These are phyloP conservation scores for Arachis hypogaea DNA, from an alignment of 306 rosid species.

Conservation along the genomic window DNA sequence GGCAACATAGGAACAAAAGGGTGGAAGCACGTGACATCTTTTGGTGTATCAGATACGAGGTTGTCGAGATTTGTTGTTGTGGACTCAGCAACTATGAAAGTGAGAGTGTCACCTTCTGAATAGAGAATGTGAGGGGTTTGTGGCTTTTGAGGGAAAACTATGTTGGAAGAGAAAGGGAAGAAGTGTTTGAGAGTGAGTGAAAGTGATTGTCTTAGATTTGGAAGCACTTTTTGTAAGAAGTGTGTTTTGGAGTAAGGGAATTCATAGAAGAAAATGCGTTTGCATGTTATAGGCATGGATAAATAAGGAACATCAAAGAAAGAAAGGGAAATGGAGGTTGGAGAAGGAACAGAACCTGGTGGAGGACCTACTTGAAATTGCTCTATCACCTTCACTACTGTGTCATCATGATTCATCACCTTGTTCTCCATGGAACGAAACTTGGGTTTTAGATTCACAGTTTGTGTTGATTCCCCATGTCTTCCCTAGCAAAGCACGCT, in stretches of 20 bases:
- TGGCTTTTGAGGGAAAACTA: constrained; percentile 20
- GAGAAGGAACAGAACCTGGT: background rate
- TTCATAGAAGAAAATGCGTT: constrained; percentile 9
- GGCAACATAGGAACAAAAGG: constrained; percentile 19
- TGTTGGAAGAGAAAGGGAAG: constrained; percentile 22
- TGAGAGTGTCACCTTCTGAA: background rate
- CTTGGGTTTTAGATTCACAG: too few relatives aligned
- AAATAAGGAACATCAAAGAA: constrained; percentile 32
- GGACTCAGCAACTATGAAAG: constrained; percentile 20
- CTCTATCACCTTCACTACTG: background rate
- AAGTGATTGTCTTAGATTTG: constrained; percentile 33
- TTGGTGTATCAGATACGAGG: background rate
- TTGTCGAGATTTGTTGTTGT: background rate
- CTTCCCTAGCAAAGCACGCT: too few relatives aligned
- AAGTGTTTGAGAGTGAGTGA: constrained; percentile 37
- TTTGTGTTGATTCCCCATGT: too few relatives aligned
- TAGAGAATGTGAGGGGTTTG: constrained; percentile 33
- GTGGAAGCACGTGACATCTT: background rate
- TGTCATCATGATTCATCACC: too few relatives aligned
- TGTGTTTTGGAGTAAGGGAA: constrained; percentile 27
- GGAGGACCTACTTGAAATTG: background rate
- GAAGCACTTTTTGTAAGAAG: constrained; percentile 26
- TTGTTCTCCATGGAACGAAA: background rate
- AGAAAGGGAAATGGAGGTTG: background rate
- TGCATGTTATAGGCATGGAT: background rate